Evolutionary conservation across 768 basidiomycete species (phyloP).

Genomic region (Boletus subparvulus): DNA sequence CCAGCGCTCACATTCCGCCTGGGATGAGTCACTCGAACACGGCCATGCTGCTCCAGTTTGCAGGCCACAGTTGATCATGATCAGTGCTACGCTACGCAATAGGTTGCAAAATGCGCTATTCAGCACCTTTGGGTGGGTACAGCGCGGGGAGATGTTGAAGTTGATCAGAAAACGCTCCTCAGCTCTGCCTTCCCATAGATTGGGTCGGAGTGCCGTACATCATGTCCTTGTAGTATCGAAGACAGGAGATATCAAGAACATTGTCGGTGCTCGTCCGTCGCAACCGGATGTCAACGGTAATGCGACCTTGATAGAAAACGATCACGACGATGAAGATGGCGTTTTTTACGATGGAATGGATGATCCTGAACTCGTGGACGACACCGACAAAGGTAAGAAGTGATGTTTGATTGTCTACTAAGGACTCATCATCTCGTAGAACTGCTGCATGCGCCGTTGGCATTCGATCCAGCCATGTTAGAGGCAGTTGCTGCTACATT

Average conservation of each 20-base stretch:
- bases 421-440: conserved; percentile 35
- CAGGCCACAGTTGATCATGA: conserved; percentile 61
- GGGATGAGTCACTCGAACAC: conserved; percentile 12
- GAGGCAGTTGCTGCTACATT: conserved; percentile 72
- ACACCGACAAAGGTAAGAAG: conserved; percentile 24
- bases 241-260: conserved; percentile 52
- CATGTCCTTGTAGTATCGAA: conserved; percentile 62
- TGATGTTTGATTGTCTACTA: not conserved
- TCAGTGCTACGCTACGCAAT: conserved; percentile 68
- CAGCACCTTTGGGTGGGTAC: conserved; percentile 59
- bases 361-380: conserved; percentile 15
- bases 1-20: not conserved
- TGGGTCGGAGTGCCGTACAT: conserved; percentile 40
- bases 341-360: conserved; percentile 29
- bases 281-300: not conserved
- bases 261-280: conserved; percentile 42
- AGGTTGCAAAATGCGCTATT: conserved; percentile 43
- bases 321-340: conserved; percentile 8
- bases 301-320: not conserved
- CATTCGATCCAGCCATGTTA: conserved; percentile 53
- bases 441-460: conserved; percentile 45
- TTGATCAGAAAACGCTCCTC: conserved; percentile 28
- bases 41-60: not conserved
- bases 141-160: conserved; percentile 37
- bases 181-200: conserved; percentile 26